A percentile compares a stretch with the other conserved stretches of the same genome.
Evolutionary conservation across 495 filamentous ascomycete species (phyloP).

Genomic region (Hyaloscypha hepaticicola): DNA sequence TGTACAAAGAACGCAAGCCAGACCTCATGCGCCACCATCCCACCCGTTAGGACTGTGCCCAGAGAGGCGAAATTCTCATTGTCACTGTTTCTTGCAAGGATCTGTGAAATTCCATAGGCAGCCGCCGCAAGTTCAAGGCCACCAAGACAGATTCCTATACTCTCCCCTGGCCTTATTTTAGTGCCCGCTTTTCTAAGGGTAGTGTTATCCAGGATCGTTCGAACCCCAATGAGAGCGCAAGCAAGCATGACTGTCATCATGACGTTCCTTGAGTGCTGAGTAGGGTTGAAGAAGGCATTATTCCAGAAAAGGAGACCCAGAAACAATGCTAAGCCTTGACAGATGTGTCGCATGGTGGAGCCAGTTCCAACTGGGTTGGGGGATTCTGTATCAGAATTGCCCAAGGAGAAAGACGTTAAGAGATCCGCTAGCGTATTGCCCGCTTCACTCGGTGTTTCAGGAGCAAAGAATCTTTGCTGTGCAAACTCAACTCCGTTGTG

Average conservation of each 20-base stretch:
- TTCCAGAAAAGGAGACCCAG: conserved; percentile 25
- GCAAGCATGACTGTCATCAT: conserved; percentile 14
- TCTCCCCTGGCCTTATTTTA: background rate
- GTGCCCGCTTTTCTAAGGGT: background rate
- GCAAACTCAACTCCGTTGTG: conserved; percentile 41
- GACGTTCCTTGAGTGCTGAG: conserved; percentile 14
- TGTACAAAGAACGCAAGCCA: conserved; percentile 22
- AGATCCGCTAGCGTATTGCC: conserved; percentile 44
- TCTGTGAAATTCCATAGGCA: conserved; percentile 10
- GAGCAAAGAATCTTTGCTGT: conserved; percentile 49
- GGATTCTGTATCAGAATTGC: background rate
- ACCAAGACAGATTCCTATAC: conserved; percentile 9
- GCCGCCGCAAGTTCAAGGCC: conserved; percentile 12
- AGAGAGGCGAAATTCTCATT: conserved; percentile 12
- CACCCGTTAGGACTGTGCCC: conserved; percentile 15
- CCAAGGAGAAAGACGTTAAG: conserved; percentile 16
- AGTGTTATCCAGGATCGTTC: conserved; percentile 20
- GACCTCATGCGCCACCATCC: conserved; percentile 19
- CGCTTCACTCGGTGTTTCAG: conserved; percentile 20
- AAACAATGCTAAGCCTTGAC: conserved; percentile 12
- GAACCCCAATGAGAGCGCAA: conserved; percentile 7
- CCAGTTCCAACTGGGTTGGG: background rate
- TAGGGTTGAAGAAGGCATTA: conserved; percentile 3
- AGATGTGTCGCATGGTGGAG: conserved; percentile 5
- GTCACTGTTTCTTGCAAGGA: conserved; percentile 3